Evolutionary conservation across 495 filamentous ascomycete species (phyloP).

Genomic region (Hypoxylon crocopeplum): DNA sequence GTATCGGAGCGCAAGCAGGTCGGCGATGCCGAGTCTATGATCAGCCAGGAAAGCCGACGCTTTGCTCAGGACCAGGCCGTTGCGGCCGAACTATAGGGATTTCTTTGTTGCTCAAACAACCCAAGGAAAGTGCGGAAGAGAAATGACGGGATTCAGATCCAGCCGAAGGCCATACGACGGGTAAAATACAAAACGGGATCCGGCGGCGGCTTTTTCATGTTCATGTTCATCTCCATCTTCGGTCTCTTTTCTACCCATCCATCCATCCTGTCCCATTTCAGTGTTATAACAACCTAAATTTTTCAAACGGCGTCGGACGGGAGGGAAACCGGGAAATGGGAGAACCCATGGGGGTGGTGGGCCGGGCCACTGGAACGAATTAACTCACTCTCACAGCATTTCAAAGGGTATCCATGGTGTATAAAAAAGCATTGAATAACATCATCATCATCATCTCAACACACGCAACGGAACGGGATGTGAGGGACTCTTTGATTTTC

Average conservation of each 20-base stretch:
- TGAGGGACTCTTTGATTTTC: neutral
- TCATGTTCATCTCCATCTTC: too few species aligned
- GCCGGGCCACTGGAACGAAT: too few species aligned
- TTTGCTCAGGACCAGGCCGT: conserved; percentile 15
- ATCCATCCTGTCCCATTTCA: neutral
- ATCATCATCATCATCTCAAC: neutral
- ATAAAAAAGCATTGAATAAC: conserved; percentile 32
- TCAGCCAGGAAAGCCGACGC: conserved; percentile 49
- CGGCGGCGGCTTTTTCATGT: neutral
- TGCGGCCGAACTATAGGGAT: conserved; percentile 28
- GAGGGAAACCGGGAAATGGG: too few species aligned
- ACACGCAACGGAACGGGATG: neutral
- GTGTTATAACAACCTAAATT: too few species aligned
- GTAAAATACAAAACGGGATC: conserved; percentile 8
- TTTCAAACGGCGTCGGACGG: conserved; percentile 19
- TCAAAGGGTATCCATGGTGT: conserved; percentile 18
- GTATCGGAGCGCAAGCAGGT: conserved; percentile 86
- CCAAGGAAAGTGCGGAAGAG: neutral
- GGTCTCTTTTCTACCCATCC: neutral
- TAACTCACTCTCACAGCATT: conserved; percentile 18
- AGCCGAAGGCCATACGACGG: neutral
- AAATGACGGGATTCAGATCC: neutral
- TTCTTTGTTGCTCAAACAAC: neutral
- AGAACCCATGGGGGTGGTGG: too few species aligned
- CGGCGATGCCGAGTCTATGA: conserved; percentile 77